These are phyloP conservation scores for Osmozyma mogii DNA, from an alignment of 805 yeast species.

Conservation along the genomic window DNA sequence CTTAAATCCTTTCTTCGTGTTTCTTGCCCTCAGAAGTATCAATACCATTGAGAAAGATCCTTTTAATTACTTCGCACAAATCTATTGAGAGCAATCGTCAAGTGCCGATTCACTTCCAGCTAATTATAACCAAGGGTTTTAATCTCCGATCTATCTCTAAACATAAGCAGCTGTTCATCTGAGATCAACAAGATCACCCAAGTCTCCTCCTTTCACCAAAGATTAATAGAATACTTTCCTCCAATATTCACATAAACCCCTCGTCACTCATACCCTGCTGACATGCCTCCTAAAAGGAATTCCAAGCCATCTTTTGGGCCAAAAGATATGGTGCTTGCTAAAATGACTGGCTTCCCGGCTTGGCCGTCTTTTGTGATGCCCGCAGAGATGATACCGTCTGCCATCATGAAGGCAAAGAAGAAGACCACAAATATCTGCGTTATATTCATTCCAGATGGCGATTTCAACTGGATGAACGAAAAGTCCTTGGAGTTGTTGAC, in stretches of 20 bases:
- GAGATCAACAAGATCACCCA: neutral
- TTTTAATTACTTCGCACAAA: no score
- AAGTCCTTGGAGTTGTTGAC: conserved; percentile 27
- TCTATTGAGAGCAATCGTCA: no score
- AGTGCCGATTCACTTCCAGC: no score
- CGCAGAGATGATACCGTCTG: conserved; percentile 24
- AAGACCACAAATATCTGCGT: conserved; percentile 32
- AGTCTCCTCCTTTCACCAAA: neutral
- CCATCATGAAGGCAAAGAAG: conserved; percentile 28
- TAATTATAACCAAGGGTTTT: no score
- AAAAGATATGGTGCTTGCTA: conserved; percentile 36
- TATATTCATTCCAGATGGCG: conserved; percentile 40
- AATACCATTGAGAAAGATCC: no score
- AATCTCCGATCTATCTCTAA: no score
- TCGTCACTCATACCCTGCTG: neutral
- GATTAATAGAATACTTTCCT: neutral
- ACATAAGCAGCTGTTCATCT: no score
- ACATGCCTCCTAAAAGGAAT: conserved; percentile 28
- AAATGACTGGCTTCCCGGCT: conserved; percentile 37
- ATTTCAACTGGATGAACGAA: conserved; percentile 37
- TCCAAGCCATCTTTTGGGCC: conserved; percentile 17
- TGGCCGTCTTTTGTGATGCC: conserved; percentile 48
- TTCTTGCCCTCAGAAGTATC: no score
- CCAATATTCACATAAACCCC: no score
- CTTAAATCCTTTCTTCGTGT: no score